A percentile compares a stretch with the other conserved stretches of the same genome.
Conservation (phyloP, 2,329 filamentous ascomycete genomes). For the Trichoderma koningii region DNA sequence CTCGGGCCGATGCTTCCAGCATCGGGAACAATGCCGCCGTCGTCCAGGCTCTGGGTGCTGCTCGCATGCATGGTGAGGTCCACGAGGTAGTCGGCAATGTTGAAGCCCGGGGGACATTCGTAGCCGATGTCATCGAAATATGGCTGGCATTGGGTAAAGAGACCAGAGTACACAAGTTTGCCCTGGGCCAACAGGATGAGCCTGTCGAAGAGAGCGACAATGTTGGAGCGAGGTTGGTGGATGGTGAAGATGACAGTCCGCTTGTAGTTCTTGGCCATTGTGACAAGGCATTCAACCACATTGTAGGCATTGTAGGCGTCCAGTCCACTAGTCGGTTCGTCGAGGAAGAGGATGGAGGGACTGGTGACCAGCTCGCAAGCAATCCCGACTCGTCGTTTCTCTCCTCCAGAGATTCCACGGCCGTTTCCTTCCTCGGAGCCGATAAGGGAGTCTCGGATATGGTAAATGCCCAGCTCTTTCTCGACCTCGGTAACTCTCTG, state of each 20-base stretch:
- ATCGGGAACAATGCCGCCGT: constrained; percentile 56
- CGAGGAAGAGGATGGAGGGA: constrained; percentile 93
- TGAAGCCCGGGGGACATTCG: constrained; percentile 92
- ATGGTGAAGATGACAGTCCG: constrained; percentile 98
- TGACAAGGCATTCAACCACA: constrained; percentile 93
- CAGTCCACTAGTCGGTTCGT: constrained; percentile 93
- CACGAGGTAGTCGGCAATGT: constrained; percentile 96
- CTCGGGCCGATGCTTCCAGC: constrained; percentile 74
- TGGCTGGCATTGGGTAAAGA: constrained; percentile 81
- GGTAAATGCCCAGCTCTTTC: constrained; percentile 89
- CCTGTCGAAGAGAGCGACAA: constrained; percentile 93
- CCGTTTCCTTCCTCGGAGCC: constrained; percentile 94
- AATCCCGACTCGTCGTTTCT: constrained; percentile 94
- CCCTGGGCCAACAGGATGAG: constrained; percentile 89
- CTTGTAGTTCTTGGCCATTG: constrained; percentile 92
- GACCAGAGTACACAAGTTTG: constrained; percentile 88
- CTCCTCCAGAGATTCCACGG: constrained; percentile 93
- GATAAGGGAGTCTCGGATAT: constrained; percentile 92
- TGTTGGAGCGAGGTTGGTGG: constrained; percentile 96
- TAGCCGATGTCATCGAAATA: constrained; percentile 95
- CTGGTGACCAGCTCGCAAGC: constrained; percentile 97
- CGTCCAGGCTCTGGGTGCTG: constrained; percentile 56
- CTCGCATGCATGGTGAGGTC: constrained; percentile 97
- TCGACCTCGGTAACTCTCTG: constrained; percentile 91
- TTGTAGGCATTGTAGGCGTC: constrained; percentile 99